Evolutionary conservation across 75 land plant species (phyloP), one percentile per base, ranked within the genome.

Genomic region (Cupressus sempervirens): DNA sequence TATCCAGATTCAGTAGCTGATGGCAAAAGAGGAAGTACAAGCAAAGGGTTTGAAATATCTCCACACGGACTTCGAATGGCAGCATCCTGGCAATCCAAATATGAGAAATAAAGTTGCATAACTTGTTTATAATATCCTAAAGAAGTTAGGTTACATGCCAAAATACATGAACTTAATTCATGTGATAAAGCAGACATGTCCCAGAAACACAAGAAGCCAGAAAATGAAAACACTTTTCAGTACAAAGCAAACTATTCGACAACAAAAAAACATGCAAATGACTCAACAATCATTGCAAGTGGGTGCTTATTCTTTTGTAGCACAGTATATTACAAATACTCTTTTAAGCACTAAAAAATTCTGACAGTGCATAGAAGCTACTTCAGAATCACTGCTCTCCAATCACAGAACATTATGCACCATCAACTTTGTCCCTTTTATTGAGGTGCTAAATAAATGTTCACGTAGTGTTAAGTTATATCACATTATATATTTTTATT

Each of bases 41-140:
- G 89, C 82, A 96, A 86, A 26, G 97, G 95, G 88, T 96, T 95
- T n/a, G 90, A 90, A 40, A 91, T 54, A 87, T 88, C 88, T 13
- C 97, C 98, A 86, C 88, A 89, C 26, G 85, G 82, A 41, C 38
- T 88, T 82, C 89, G 87, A 43, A 91, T 90, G 13, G 96, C 96
- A 50, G 90, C 88, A 81, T 84, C 88, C 97, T 95, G 87, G n/a
- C 12, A 87, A 82, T 23, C 43, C 23, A 41, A 2, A 77, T 20
- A 77, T 77, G 46, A 40, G 80, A 77, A 77, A 77, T 77, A 20
- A 70, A 29, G 9, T 16, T 56, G 58, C 70, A 68, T 23, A 8
- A 9, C 32, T 68, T 68, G 30, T 68, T 12, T n/a, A 68, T 68
- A 68, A 68, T 68, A 26, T 68, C 12, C 26, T 29, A 68, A 68